Percentiles rank a stretch among this genome's conserved stretches.
Evolutionary conservation across 176 grass and related monocot genomes (phyloP).

Genomic region (Bromus sterilis): DNA sequence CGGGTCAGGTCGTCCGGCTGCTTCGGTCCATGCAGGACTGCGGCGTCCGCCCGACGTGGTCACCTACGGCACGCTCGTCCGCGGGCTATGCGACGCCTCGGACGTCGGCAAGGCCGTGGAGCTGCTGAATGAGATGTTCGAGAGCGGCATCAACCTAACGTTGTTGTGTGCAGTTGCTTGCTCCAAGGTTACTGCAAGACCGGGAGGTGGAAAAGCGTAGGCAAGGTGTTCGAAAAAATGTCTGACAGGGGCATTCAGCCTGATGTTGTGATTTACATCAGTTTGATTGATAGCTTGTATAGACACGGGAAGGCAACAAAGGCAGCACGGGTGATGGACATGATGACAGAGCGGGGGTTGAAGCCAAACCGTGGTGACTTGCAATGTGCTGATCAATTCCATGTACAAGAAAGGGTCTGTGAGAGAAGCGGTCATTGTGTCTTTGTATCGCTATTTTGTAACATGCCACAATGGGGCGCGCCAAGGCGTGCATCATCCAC

Average conservation of each 20-base stretch:
- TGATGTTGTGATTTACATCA: slow-evolving; percentile 39
- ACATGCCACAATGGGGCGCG: no score
- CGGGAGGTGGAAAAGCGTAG: slow-evolving; percentile 42
- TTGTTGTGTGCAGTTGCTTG: slow-evolving; percentile 35
- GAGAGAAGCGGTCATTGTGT: slow-evolving; percentile 19
- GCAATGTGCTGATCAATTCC: slow-evolving; percentile 46
- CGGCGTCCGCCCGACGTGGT: slow-evolving; percentile 38
- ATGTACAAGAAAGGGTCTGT: slow-evolving; percentile 41
- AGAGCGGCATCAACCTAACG: slow-evolving; percentile 21
- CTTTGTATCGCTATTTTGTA: no score
- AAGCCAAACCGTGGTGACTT: slow-evolving; percentile 48
- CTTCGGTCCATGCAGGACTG: slow-evolving; percentile 23
- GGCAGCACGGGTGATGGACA: slow-evolving; percentile 30
- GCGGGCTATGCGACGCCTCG: slow-evolving; percentile 27
- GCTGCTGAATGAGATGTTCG: slow-evolving; percentile 37
- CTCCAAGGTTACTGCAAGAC: slow-evolving; percentile 48
- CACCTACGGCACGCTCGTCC: slow-evolving; percentile 36
- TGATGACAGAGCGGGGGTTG: slow-evolving; percentile 51
- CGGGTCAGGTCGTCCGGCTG: slow-evolving; percentile 22
- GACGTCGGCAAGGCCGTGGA: slow-evolving; percentile 20
- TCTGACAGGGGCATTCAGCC: slow-evolving; percentile 21
- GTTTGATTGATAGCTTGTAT: slow-evolving; percentile 58
- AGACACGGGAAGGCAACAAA: slow-evolving; percentile 37
- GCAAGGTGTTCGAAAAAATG: slow-evolving; percentile 57
- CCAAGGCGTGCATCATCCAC: no score